These are phyloP conservation scores for Allomyces macrogynus DNA, from an alignment of 192 early-diverging fungal genomes.

Conservation along the genomic window DNA sequence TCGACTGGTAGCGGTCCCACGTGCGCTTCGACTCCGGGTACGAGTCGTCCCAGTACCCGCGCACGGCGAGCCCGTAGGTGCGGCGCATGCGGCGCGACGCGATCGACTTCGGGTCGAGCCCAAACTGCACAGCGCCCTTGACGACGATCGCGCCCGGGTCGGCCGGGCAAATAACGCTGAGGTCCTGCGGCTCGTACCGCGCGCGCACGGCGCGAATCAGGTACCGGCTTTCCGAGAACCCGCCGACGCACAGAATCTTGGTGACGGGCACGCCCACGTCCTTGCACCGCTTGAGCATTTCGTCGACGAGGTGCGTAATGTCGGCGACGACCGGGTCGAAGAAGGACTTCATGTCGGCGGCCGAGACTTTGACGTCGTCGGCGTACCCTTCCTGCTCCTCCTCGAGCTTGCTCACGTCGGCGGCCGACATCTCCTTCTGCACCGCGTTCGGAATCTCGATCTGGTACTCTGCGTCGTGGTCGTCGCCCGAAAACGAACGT, in stretches of 20 bases:
- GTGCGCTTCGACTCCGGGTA: background rate
- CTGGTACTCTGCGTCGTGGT: background rate
- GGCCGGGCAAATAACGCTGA: background rate
- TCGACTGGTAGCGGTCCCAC: background rate
- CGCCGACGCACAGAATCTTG: conserved; percentile 3
- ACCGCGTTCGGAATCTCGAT: background rate
- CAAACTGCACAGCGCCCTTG: conserved; percentile 4
- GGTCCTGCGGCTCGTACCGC: conserved; percentile 1
- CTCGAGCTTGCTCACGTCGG: background rate
- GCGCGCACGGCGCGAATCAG: background rate
- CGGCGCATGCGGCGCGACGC: conserved; percentile 1
- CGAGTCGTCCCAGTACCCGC: background rate
- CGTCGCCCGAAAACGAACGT: background rate
- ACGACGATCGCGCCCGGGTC: conserved; percentile 3
- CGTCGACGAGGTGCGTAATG: conserved; percentile 1
- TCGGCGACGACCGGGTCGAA: conserved; percentile 1
- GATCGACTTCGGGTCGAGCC: conserved; percentile 2
- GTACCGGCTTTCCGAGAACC: background rate
- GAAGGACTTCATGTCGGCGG: background rate
- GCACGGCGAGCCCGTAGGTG: conserved; percentile 1
- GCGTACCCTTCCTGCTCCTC: background rate
- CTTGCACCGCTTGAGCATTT: conserved; percentile 2
- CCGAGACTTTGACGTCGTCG: background rate
- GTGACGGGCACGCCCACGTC: background rate
- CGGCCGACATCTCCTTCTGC: background rate